phyloP scores from a whole-genome alignment of 306 rosid genomes.

The Vicia villosa region DNA sequence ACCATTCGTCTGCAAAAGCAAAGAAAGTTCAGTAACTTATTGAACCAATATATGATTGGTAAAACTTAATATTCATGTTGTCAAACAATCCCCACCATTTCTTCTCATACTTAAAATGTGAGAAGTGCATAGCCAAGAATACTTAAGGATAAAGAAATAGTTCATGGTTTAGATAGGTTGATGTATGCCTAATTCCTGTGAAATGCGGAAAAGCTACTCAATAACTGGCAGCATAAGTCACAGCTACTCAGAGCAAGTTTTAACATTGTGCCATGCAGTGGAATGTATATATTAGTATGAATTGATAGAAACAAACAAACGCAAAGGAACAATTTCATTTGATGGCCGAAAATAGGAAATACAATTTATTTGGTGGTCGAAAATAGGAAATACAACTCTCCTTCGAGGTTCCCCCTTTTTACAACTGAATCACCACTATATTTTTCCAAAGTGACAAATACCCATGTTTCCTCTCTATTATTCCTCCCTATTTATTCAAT shows the following conservation, averaged over 20 bases:
- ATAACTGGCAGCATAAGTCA: background rate
- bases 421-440: background rate
- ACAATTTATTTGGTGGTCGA: background rate
- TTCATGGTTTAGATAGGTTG: background rate
- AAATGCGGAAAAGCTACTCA: background rate
- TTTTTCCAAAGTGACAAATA: constrained; percentile 3
- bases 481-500: background rate
- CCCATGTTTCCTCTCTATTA: background rate
- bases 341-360: background rate
- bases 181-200: constrained; percentile 3
- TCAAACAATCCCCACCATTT: background rate
- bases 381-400: background rate
- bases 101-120: constrained; percentile 1
- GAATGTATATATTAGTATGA: background rate
- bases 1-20: constrained; percentile 66
- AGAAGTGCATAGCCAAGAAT: constrained; percentile 3
- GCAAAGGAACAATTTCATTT: background rate
- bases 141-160: background rate
- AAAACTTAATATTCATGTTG: background rate
- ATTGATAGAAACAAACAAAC: constrained; percentile 9
- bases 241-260: background rate
- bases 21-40: constrained; percentile 21
- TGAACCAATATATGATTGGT: background rate
- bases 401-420: constrained; percentile 4
- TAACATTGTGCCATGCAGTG: constrained; percentile 2